phyloP scores from a whole-genome alignment of 2,329 filamentous ascomycete genomes.

The Didymosphaeria variabile region DNA sequence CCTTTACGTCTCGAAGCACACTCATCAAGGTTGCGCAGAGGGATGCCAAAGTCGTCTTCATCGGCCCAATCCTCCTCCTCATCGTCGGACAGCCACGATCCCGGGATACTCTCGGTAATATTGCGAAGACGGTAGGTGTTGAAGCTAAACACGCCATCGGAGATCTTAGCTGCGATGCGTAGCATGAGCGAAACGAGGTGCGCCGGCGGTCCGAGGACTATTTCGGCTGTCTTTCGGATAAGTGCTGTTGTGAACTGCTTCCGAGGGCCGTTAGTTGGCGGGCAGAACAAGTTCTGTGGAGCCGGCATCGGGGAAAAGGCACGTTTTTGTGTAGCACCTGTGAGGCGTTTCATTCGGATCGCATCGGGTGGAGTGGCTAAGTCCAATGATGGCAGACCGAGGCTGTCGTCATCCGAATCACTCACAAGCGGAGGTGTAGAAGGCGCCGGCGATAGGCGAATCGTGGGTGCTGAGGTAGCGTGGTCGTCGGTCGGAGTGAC shows the following conservation, averaged over 20 bases:
- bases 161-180: conserved; percentile 79
- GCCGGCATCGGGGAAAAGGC: conserved; percentile 74
- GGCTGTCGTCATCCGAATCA: conserved; percentile 55
- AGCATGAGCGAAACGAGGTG: conserved; percentile 82
- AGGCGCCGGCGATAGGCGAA: conserved; percentile 45
- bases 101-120: conserved; percentile 43
- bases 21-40: conserved; percentile 36
- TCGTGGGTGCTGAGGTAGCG: conserved; percentile 27
- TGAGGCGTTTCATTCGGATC: conserved; percentile 52
- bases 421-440: conserved; percentile 56
- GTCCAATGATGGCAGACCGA: conserved; percentile 50
- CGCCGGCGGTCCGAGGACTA: conserved; percentile 81
- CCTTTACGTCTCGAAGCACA: neutral
- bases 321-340: conserved; percentile 65
- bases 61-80: conserved; percentile 60
- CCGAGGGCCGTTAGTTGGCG: conserved; percentile 52
- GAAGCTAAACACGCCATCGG: conserved; percentile 54
- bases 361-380: conserved; percentile 52
- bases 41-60: conserved; percentile 66
- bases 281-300: conserved; percentile 71
- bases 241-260: conserved; percentile 63
- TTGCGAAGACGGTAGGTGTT: conserved; percentile 44
- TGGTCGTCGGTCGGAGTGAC: conserved; percentile 35
- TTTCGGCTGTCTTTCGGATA: conserved; percentile 77
- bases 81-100: conserved; percentile 69